phyloP scores from a whole-genome alignment of 257 asterid genomes.

The Cruciata laevipes region DNA sequence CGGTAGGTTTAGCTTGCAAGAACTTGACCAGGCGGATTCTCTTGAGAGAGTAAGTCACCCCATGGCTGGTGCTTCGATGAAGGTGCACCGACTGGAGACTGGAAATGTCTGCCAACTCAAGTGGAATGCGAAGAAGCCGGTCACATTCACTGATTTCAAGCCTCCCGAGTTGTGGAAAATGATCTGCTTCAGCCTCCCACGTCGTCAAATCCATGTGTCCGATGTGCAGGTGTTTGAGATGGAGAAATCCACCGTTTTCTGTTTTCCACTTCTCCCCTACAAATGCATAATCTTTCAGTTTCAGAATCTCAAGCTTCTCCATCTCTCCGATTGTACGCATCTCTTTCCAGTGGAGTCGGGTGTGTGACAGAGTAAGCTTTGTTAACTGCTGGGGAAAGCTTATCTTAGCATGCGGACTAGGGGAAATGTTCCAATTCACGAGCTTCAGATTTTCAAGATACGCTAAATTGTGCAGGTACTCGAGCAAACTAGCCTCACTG shows the following conservation, averaged over 20 bases:
- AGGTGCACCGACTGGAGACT: not conserved
- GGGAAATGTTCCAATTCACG: not conserved
- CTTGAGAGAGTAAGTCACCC: slow-evolving; percentile 17
- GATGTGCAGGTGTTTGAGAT: too few species aligned
- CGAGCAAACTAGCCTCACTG: not conserved
- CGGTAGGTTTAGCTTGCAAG: not conserved
- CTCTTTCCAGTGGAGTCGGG: slow-evolving; percentile 29
- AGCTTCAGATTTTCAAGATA: slow-evolving; percentile 34
- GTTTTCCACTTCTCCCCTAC: too few species aligned
- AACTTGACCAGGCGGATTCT: slow-evolving; percentile 1
- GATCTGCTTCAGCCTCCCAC: not conserved
- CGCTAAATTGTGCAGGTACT: not conserved
- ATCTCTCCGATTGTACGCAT: slow-evolving; percentile 23
- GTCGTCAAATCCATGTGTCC: not conserved
- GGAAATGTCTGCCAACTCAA: too few species aligned
- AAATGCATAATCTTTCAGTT: slow-evolving; percentile 36
- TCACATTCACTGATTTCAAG: slow-evolving; percentile 13
- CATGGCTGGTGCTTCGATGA: slow-evolving; percentile 9
- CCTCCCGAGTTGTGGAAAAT: not conserved
- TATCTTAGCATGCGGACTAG: slow-evolving; percentile 10
- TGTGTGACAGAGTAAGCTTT: slow-evolving; percentile 12
- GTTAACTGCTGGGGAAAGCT: slow-evolving; percentile 19
- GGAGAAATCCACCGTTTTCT: too few species aligned
- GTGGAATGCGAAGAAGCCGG: not conserved
- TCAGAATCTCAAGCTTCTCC: slow-evolving; percentile 28